These are phyloP conservation scores for Tieghemostelium lacteum DNA, from an alignment of 78 protist genomes.

Conservation along the genomic window DNA sequence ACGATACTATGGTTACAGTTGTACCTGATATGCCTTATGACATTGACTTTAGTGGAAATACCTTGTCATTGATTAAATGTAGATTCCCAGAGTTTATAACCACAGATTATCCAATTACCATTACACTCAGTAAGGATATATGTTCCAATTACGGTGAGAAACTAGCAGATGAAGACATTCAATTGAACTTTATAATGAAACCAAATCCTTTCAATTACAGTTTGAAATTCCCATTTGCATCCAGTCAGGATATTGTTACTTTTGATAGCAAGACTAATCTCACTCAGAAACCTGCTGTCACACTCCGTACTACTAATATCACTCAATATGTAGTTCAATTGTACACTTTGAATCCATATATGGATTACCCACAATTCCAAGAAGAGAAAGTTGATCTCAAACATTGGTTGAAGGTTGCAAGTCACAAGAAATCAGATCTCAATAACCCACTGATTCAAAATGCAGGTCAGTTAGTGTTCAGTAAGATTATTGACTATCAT, in stretches of 20 bases:
- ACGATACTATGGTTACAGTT: background rate
- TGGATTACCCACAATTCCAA: conserved; percentile 31
- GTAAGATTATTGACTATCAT: conserved; percentile 22
- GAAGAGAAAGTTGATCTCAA: conserved; percentile 17
- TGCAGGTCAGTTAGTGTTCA: conserved; percentile 35
- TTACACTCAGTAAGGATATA: conserved; percentile 5
- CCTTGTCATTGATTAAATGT: background rate
- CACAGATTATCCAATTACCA: conserved; percentile 14
- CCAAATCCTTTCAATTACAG: conserved; percentile 7
- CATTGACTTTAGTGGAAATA: background rate
- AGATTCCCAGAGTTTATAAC: conserved; percentile 3
- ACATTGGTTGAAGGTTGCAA: background rate
- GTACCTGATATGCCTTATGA: conserved; percentile 42
- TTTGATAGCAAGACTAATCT: background rate
- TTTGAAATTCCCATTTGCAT: conserved; percentile 1
- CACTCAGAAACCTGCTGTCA: background rate
- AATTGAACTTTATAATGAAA: background rate
- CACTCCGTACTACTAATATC: conserved; percentile 23
- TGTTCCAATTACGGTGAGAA: background rate
- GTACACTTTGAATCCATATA: conserved; percentile 47
- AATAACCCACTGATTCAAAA: conserved; percentile 3
- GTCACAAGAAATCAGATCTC: background rate
- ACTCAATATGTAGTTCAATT: conserved; percentile 50
- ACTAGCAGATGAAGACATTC: background rate
- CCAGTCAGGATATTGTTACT: background rate